Base-by-base conservation (phyloP, 106 monocot genomes). In the Platanthera guangdongensis region DNA sequence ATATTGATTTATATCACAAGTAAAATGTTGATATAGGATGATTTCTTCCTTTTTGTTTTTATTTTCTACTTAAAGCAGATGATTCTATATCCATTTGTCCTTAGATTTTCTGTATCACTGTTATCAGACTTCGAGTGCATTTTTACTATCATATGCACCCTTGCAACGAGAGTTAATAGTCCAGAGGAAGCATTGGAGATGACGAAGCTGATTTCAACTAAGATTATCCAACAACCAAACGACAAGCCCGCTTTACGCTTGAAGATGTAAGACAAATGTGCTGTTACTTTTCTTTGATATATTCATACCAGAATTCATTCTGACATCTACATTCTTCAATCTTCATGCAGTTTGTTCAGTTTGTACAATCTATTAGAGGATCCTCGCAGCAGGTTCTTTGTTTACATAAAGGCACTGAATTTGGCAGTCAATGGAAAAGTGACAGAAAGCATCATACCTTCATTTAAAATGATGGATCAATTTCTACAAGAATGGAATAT, bases 301-400 rank as follows among this genome's bases (percentile, higher is more conserved):
- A 25, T 63, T 68, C 77, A 16, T 50, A 47, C 53, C 7, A 47
- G 7, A 59, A 71, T 50, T 22, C 3, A 3, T 75, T 16, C 65
- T 79, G 21, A 78, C 16, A 50, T 75, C 16, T 82, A 4, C 39
- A 12, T 16, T 14, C n/a, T 73, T 75, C 39, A 39, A 39, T 46
- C 64, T 80, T 74, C 63, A 47, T 52, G 50, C 91, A 97, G 97
- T 30, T 83, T 97, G 76, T 93, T 97, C 85, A 89, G 79, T 81
- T 80, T 97, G 52, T 97, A 97, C 85, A 97, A 97, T 52, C 89
- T 97, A 47, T 82, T 97, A 70, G 89, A 89, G 82, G 82, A 91
- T 51, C 88, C 93, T 3, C 86, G 86, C 80, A 87, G 83, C 83
- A 93, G 59, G 78, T 91, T 88, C 81, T 82, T 84, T 77, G 89